phyloP scores from a whole-genome alignment of 2,329 filamentous ascomycete genomes.

The Alternaria burnsii region DNA sequence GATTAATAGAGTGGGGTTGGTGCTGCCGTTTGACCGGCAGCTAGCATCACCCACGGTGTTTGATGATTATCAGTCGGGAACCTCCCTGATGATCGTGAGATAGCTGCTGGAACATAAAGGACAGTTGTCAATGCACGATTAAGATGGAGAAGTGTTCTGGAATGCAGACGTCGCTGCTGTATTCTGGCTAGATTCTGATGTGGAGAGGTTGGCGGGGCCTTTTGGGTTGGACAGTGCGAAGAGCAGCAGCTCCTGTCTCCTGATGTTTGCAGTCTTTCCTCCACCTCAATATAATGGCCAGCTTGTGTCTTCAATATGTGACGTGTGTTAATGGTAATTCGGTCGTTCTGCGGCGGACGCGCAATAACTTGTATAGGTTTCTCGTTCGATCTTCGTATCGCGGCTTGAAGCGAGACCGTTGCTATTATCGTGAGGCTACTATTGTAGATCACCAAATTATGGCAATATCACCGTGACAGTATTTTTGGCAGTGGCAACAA shows the following conservation, averaged over 20 bases:
- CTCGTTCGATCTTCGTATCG: slow-evolving; percentile 4
- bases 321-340: slow-evolving; percentile 2
- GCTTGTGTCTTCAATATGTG: not conserved
- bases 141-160: slow-evolving; percentile 16
- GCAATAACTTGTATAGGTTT: slow-evolving; percentile 3
- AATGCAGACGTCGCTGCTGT: slow-evolving; percentile 6
- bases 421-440: slow-evolving; percentile 12
- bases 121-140: slow-evolving; percentile 15
- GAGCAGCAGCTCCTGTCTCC: not conserved
- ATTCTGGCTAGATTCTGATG: slow-evolving; percentile 5
- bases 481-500: slow-evolving; percentile 7
- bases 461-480: not conserved
- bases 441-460: not conserved
- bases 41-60: slow-evolving; percentile 8
- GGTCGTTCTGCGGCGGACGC: slow-evolving; percentile 15
- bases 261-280: not conserved
- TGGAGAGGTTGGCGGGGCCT: slow-evolving; percentile 5
- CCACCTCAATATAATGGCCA: not conserved
- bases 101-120: slow-evolving; percentile 8
- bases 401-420: not conserved
- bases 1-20: not conserved
- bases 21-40: slow-evolving; percentile 6
- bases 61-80: slow-evolving; percentile 1
- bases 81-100: slow-evolving; percentile 2
- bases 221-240: slow-evolving; percentile 8